These are phyloP conservation scores for Colletotrichum sublineola DNA, from an alignment of 2,329 filamentous ascomycete species.

Conservation along the genomic window DNA sequence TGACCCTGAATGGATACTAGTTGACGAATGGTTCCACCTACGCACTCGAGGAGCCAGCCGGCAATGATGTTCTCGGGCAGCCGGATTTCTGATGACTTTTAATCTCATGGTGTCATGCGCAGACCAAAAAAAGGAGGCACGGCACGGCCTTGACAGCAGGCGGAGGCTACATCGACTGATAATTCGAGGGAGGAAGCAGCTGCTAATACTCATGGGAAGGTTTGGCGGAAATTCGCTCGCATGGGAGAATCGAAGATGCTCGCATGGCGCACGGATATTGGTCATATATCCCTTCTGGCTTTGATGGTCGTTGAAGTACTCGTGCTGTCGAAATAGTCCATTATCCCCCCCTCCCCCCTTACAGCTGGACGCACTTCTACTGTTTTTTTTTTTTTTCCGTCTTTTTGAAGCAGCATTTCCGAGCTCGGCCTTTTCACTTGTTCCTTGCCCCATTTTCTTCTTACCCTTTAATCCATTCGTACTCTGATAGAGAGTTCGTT, in stretches of 20 bases:
- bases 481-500: slow-evolving; percentile 59
- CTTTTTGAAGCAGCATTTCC: slow-evolving; percentile 47
- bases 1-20: slow-evolving; percentile 99
- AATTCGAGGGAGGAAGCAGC: slow-evolving; percentile 18
- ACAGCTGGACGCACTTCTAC: slow-evolving; percentile 57
- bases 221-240: slow-evolving; percentile 23
- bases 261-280: slow-evolving; percentile 33
- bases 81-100: slow-evolving; percentile 40
- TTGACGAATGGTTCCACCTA: slow-evolving; percentile 25
- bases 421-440: slow-evolving; percentile 44
- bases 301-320: slow-evolving; percentile 38
- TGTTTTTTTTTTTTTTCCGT: slow-evolving; percentile 50
- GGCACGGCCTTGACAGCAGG: slow-evolving; percentile 34
- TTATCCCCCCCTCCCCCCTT: slow-evolving; percentile 49
- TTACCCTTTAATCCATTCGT: slow-evolving; percentile 50
- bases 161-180: slow-evolving; percentile 31
- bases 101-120: slow-evolving; percentile 42
- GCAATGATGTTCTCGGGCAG: slow-evolving; percentile 40
- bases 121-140: slow-evolving; percentile 37
- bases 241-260: slow-evolving; percentile 28
- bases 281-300: slow-evolving; percentile 32
- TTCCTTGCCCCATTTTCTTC: slow-evolving; percentile 42
- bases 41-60: slow-evolving; percentile 35
- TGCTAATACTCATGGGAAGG: slow-evolving; percentile 18
- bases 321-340: slow-evolving; percentile 38